These are phyloP conservation scores for Aspergillus sclerotioniger DNA, from an alignment of 495 filamentous ascomycete species.

Conservation along the genomic window DNA sequence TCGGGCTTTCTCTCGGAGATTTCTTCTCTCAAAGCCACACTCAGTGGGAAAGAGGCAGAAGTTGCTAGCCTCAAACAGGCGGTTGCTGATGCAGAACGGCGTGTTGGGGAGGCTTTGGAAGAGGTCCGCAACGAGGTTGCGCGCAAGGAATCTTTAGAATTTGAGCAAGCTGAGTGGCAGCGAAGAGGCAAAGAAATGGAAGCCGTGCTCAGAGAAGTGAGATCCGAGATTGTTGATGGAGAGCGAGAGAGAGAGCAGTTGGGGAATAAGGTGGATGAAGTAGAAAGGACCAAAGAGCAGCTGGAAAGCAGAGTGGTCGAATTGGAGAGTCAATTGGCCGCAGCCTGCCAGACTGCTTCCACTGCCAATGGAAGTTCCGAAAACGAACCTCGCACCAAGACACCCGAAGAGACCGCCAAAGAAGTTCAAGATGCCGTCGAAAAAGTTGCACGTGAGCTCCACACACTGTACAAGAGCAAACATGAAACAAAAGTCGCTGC, in stretches of 20 bases:
- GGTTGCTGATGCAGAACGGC: slow-evolving; percentile 81
- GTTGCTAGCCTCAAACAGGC: slow-evolving; percentile 79
- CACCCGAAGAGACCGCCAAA: slow-evolving; percentile 41
- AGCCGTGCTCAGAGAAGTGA: slow-evolving; percentile 68
- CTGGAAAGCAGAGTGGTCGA: slow-evolving; percentile 55
- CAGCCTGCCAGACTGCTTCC: slow-evolving; percentile 52
- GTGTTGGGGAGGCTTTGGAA: slow-evolving; percentile 84
- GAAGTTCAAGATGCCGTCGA: slow-evolving; percentile 85
- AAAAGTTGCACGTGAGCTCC: slow-evolving; percentile 83
- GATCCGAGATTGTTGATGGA: slow-evolving; percentile 72
- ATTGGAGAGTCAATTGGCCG: slow-evolving; percentile 69
- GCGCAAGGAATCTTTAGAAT: slow-evolving; percentile 63
- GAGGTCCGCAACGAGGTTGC: slow-evolving; percentile 70
- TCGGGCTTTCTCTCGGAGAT: slow-evolving; percentile 87
- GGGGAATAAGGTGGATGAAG: slow-evolving; percentile 66
- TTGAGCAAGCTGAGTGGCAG: slow-evolving; percentile 83
- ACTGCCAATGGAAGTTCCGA: slow-evolving; percentile 17
- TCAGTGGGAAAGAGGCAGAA: slow-evolving; percentile 89
- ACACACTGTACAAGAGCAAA: slow-evolving; percentile 92
- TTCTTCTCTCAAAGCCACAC: slow-evolving; percentile 79
- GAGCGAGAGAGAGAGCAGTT: slow-evolving; percentile 76
- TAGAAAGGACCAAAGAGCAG: slow-evolving; percentile 66
- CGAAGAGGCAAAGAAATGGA: slow-evolving; percentile 83
- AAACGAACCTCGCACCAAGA: slow-evolving; percentile 11
- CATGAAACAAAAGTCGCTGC: slow-evolving; percentile 93